phyloP scores from a whole-genome alignment of 495 filamentous ascomycete species.

The Daldinia caldariorum region DNA sequence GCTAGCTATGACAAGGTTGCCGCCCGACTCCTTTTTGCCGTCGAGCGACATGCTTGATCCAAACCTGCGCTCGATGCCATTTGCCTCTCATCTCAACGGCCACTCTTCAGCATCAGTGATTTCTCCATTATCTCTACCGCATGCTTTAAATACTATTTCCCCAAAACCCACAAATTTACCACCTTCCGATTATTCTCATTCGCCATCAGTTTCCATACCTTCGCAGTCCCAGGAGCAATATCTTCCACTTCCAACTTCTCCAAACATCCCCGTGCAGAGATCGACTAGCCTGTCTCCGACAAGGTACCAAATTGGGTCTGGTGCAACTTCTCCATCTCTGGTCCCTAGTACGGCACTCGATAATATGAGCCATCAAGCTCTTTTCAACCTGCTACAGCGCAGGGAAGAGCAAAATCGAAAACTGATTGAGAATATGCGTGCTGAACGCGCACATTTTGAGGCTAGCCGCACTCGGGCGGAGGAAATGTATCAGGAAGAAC shows the following conservation, averaged over 20 bases:
- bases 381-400: slow-evolving; percentile 50
- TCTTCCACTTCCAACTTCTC: slow-evolving; percentile 41
- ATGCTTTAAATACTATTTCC: slow-evolving; percentile 41
- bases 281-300: slow-evolving; percentile 40
- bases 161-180: slow-evolving; percentile 27
- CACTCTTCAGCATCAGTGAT: slow-evolving; percentile 52
- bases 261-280: slow-evolving; percentile 28
- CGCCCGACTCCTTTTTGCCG: slow-evolving; percentile 40
- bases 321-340: slow-evolving; percentile 41
- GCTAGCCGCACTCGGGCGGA: slow-evolving; percentile 57
- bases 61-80: slow-evolving; percentile 34
- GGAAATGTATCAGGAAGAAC: slow-evolving; percentile 58
- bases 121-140: slow-evolving; percentile 54
- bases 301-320: slow-evolving; percentile 13
- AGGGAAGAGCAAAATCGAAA: slow-evolving; percentile 53
- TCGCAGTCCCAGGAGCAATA: slow-evolving; percentile 37
- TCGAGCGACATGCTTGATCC: slow-evolving; percentile 40
- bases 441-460: slow-evolving; percentile 57
- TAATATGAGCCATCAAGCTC: slow-evolving; percentile 32
- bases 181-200: slow-evolving; percentile 46
- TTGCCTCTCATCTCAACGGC: slow-evolving; percentile 41
- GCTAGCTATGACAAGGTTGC: slow-evolving; percentile 43
- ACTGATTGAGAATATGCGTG: slow-evolving; percentile 57
- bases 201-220: slow-evolving; percentile 27
- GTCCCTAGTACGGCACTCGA: slow-evolving; percentile 38